Conservation (phyloP, 169 alveolate genomes). For the Plasmodium falciparum region DNA sequence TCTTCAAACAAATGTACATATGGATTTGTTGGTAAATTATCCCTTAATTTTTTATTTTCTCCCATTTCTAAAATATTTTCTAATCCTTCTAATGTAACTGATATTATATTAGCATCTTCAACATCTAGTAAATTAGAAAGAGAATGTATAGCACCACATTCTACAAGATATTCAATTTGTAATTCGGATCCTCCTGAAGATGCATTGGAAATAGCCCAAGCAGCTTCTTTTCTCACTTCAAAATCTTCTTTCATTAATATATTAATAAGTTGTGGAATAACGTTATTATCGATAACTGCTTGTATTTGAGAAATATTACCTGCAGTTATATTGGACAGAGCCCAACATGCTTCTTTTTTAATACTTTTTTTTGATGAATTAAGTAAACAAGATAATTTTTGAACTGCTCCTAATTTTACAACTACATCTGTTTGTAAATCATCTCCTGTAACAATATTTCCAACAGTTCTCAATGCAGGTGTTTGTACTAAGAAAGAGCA, state of each 20-base stretch:
- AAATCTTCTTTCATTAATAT: slow-evolving; percentile 91
- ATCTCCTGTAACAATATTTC: slow-evolving; percentile 97
- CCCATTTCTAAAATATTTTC: slow-evolving; percentile 94
- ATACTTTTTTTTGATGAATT: slow-evolving; percentile 92
- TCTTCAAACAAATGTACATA: slow-evolving; percentile 90
- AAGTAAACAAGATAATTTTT: slow-evolving; percentile 87
- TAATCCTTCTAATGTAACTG: slow-evolving; percentile 94
- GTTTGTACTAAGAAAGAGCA: slow-evolving; percentile 92
- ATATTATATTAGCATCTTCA: slow-evolving; percentile 93
- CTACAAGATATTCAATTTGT: slow-evolving; percentile 92
- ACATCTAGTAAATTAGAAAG: slow-evolving; percentile 90
- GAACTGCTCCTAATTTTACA: slow-evolving; percentile 93
- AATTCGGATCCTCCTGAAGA: slow-evolving; percentile 92
- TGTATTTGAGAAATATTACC: slow-evolving; percentile 94
- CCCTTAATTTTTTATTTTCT: slow-evolving; percentile 84
- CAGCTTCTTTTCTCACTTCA: slow-evolving; percentile 97
- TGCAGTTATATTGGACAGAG: slow-evolving; percentile 97
- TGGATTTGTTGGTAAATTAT: slow-evolving; percentile 88
- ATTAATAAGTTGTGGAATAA: slow-evolving; percentile 90
- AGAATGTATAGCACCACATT: slow-evolving; percentile 93
- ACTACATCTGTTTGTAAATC: slow-evolving; percentile 96
- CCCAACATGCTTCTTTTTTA: slow-evolving; percentile 98
- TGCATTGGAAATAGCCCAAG: slow-evolving; percentile 98
- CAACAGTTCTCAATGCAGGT: slow-evolving; percentile 97
- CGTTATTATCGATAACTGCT: slow-evolving; percentile 89